These are phyloP conservation scores for Aspergillus luchuensis DNA, from an alignment of 2,329 filamentous ascomycete species.

Conservation along the genomic window DNA sequence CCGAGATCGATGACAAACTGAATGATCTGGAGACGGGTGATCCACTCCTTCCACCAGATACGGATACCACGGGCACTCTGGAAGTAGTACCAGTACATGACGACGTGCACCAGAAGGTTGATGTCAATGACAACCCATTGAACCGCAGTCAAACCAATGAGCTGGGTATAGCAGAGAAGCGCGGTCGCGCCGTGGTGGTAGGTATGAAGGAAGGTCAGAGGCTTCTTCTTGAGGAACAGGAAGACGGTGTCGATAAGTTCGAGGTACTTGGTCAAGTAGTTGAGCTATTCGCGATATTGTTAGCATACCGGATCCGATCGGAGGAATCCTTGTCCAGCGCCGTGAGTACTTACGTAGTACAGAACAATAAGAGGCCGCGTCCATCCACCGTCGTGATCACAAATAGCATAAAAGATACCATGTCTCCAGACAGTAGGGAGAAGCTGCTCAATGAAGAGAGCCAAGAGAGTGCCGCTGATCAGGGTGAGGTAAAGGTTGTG, in stretches of 20 bases:
- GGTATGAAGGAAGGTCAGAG: slow-evolving; percentile 96
- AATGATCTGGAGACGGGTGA: slow-evolving; percentile 93
- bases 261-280: slow-evolving; percentile 97
- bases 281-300: slow-evolving; percentile 63
- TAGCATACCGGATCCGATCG: slow-evolving; percentile 39
- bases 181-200: slow-evolving; percentile 98
- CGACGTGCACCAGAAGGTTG: slow-evolving; percentile 91
- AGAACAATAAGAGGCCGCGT: slow-evolving; percentile 88
- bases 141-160: slow-evolving; percentile 87
- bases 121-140: slow-evolving; percentile 93
- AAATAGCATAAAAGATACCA: slow-evolving; percentile 89
- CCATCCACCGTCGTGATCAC: slow-evolving; percentile 76
- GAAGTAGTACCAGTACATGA: slow-evolving; percentile 99
- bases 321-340: slow-evolving; percentile 5
- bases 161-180: slow-evolving; percentile 95
- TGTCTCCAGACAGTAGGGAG: slow-evolving; percentile 77
- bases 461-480: slow-evolving; percentile 78
- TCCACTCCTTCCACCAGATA: slow-evolving; percentile 99
- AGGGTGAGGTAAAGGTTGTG: slow-evolving; percentile 94
- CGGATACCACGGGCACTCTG: slow-evolving; percentile 92
- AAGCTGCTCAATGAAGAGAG: slow-evolving; percentile 87
- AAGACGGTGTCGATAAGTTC: slow-evolving; percentile 95
- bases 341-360: slow-evolving; percentile 77
- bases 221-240: slow-evolving; percentile 99
- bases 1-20: slow-evolving; percentile 97